Percentiles rank a stretch among this genome's conserved stretches.
Evolutionary conservation across 78 protist genomes (phyloP).

Genomic region (Emiliania huxleyi): DNA sequence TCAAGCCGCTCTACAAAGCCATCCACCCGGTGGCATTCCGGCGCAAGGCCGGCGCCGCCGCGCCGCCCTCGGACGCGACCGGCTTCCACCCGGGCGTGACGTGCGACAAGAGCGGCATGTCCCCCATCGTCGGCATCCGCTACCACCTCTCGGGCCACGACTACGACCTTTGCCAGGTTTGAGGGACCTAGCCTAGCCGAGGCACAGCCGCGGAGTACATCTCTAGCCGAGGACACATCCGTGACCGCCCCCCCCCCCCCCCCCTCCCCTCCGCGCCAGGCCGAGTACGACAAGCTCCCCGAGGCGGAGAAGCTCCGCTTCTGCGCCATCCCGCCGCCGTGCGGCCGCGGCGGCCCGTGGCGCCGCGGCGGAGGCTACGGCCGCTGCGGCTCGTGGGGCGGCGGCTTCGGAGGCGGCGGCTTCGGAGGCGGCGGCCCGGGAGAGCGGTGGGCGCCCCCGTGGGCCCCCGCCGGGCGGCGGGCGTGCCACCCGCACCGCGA

Average conservation of each 20-base stretch:
- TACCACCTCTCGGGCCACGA: background rate
- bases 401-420: too few species aligned
- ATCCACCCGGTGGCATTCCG: background rate
- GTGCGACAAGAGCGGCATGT: constrained; percentile 1
- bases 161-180: constrained; percentile 19
- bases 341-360: background rate
- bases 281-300: constrained; percentile 7
- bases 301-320: background rate
- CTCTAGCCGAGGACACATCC: too few species aligned
- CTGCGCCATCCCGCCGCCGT: background rate
- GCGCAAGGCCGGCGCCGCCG: background rate
- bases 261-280: too few species aligned
- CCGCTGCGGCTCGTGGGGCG: background rate
- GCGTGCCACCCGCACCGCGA: too few species aligned
- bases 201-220: too few species aligned
- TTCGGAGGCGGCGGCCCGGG: too few species aligned
- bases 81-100: constrained; percentile 4
- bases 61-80: too few species aligned
- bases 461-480: too few species aligned
- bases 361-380: background rate
- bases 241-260: too few species aligned
- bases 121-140: background rate
- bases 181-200: too few species aligned
- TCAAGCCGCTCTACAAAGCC: background rate
- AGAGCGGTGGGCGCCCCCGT: too few species aligned